A percentile compares a stretch with the other conserved stretches of the same genome.
Evolutionary conservation across 768 basidiomycete genomes (phyloP).

Genomic region (Kwoniella botswanensis): DNA sequence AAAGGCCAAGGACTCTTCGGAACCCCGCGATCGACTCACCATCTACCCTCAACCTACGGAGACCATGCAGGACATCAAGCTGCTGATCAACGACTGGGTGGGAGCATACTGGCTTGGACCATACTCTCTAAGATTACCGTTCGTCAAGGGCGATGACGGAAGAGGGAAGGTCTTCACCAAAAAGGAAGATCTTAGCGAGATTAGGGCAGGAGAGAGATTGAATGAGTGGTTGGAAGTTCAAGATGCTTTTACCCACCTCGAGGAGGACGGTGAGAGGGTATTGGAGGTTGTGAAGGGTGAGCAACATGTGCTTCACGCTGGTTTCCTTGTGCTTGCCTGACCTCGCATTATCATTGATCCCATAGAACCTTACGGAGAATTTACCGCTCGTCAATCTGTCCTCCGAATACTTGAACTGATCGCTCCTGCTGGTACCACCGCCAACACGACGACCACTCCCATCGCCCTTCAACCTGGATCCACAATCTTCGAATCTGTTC

Average conservation of each 20-base stretch:
- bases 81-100: conserved; percentile 58
- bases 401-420: conserved; percentile 58
- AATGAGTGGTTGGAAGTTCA: conserved; percentile 60
- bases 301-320: conserved; percentile 11
- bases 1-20: conserved; percentile 23
- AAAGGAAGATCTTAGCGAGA: conserved; percentile 47
- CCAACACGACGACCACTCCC: conserved; percentile 40
- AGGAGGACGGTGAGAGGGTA: conserved; percentile 53
- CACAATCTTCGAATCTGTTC: conserved; percentile 57
- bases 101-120: conserved; percentile 62
- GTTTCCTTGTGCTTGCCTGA: too few species aligned
- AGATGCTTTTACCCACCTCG: conserved; percentile 58
- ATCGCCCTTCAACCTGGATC: conserved; percentile 53
- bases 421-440: conserved; percentile 45
- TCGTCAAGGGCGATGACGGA: conserved; percentile 27
- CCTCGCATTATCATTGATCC: too few species aligned
- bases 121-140: conserved; percentile 57
- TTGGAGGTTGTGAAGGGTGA: conserved; percentile 59
- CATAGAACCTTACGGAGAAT: conserved; percentile 59
- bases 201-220: conserved; percentile 55
- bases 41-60: conserved; percentile 55
- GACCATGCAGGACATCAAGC: conserved; percentile 58
- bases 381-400: conserved; percentile 59
- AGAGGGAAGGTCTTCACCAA: conserved; percentile 44
- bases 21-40: conserved; percentile 33